Percentiles rank a stretch among this genome's conserved stretches.
Conservation (phyloP, 371 early-diverging fungal species). For the Mucor saturninus region DNA sequence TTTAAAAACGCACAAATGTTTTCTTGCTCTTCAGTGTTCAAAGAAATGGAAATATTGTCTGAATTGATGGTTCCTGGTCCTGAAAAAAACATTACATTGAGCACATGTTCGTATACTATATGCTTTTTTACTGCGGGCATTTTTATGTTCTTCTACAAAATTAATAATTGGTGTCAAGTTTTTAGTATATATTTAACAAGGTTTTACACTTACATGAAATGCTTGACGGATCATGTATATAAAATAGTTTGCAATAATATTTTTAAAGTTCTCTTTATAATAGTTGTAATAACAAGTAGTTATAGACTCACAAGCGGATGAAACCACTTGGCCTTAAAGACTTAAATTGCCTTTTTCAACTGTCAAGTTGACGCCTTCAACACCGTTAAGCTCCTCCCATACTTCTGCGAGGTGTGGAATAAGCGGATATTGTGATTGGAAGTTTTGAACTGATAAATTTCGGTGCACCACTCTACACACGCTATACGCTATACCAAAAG, state of each 20-base stretch:
- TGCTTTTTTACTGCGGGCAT: background rate
- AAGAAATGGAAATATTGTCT: background rate
- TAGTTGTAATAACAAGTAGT: slow-evolving; percentile 4
- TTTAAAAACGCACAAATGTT: too few species aligned
- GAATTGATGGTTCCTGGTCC: background rate
- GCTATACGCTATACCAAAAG: slow-evolving; percentile 7
- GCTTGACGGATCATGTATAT: background rate
- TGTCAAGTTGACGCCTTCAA: background rate
- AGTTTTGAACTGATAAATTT: slow-evolving; percentile 1
- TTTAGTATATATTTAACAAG: background rate
- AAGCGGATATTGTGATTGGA: background rate
- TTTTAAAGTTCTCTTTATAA: slow-evolving; percentile 2
- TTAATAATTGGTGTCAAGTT: background rate
- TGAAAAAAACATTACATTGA: background rate
- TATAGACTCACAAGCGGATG: slow-evolving; percentile 6
- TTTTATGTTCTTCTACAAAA: background rate
- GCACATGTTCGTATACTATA: background rate
- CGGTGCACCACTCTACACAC: background rate
- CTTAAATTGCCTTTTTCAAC: background rate
- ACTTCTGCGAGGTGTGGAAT: background rate
- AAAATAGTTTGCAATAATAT: background rate
- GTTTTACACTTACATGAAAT: background rate
- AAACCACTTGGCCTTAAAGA: background rate
- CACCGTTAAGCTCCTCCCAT: background rate
- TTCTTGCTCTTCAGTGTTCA: background rate